Conservation (phyloP, 2,329 filamentous ascomycete species). For the Ophiostoma himal-ulmi region DNA sequence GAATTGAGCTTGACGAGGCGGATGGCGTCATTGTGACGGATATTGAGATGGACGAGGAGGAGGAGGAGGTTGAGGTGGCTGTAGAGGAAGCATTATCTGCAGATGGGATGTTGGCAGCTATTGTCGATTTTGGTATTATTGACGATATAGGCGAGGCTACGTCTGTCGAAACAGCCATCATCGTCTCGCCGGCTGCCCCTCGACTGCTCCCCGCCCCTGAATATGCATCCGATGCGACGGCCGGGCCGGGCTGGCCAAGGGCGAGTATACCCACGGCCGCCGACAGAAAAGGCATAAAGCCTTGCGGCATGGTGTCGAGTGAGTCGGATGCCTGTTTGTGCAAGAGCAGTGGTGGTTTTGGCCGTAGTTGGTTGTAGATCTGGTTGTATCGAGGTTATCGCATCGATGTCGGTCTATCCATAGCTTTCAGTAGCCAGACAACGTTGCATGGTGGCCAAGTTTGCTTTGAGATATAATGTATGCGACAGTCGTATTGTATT, state of each 20-base stretch:
- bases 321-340: background rate
- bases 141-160: conserved; percentile 1
- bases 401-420: conserved; percentile 17
- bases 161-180: background rate
- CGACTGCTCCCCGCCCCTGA: conserved; percentile 3
- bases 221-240: conserved; percentile 20
- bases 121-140: background rate
- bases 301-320: conserved; percentile 22
- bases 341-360: background rate
- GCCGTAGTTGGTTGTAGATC: background rate
- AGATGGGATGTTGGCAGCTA: too few species aligned
- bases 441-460: conserved; percentile 17
- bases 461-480: background rate
- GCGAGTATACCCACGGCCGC: conserved; percentile 26
- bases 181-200: background rate
- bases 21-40: conserved; percentile 17
- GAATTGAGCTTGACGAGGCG: background rate
- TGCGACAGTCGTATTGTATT: too few species aligned
- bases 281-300: conserved; percentile 26
- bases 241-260: conserved; percentile 23
- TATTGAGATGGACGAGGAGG: conserved; percentile 12
- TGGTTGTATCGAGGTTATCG: conserved; percentile 1
- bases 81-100: background rate
- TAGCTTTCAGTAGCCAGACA: conserved; percentile 10
- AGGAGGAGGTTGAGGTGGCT: background rate